Base-by-base conservation (phyloP, 306 rosid species). In the Urtica urens region DNA sequence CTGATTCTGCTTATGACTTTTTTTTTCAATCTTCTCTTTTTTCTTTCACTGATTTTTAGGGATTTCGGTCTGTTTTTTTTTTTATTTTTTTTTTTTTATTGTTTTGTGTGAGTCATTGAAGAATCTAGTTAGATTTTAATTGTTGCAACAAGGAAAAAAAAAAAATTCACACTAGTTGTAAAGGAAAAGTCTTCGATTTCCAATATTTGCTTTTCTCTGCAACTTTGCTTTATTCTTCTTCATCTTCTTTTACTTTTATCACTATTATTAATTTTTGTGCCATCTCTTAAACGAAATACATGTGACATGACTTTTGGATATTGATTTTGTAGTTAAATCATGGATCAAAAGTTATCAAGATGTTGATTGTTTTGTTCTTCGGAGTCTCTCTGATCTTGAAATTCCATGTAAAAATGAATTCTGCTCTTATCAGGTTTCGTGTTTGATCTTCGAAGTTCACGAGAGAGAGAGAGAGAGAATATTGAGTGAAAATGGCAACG, bases 401-500 rank as follows among this genome's bases (percentile, higher is more conserved):
- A n/a, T n/a, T n/a, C n/a, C n/a, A n/a, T n/a, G n/a, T n/a, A n/a
- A n/a, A n/a, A n/a, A n/a, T n/a, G n/a, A n/a, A n/a, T n/a, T n/a
- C n/a, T n/a, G n/a, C n/a, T n/a, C n/a, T n/a, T n/a, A n/a, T n/a
- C n/a, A n/a, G n/a, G n/a, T n/a, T n/a, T n/a, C n/a, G n/a, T n/a
- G n/a, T n/a, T n/a, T n/a, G n/a, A n/a, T n/a, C n/a, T n/a, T n/a
- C 17, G 33, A 30, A 37, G 43, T 21, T 29, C 8, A 28, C 38
- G 40, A 3, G 35, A 33, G 62, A 50, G 52, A 37, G 30, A 33
- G 15, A 30, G 37, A 50, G 34, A n/a, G n/a, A n/a, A n/a, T n/a
- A n/a, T n/a, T n/a, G n/a, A n/a, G n/a, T n/a, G 42, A 31, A 28
- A 44, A 71, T 71, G 76, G 64, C 68, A 11, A 42, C 60, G 24